These are phyloP conservation scores for Phylloporus sp. DNA, from an alignment of 768 basidiomycete genomes.

Conservation along the genomic window DNA sequence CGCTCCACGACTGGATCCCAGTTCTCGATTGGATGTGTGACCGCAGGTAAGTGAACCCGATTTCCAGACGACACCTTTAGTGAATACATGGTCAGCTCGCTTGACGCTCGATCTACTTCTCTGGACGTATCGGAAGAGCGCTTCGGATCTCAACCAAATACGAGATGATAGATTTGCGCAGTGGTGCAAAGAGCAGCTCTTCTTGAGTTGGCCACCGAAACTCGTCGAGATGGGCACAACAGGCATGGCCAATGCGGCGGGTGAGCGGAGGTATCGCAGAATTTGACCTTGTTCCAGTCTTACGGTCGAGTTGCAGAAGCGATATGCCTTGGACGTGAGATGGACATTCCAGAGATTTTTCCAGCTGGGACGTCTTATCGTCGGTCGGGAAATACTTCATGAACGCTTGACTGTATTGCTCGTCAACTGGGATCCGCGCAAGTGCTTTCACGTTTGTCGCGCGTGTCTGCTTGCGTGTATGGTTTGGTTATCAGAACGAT, in stretches of 20 bases:
- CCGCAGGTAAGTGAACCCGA: conserved; percentile 22
- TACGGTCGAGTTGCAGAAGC: conserved; percentile 23
- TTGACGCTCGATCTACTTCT: conserved; percentile 15
- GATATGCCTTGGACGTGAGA: conserved; percentile 33
- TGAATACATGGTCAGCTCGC: conserved; percentile 17
- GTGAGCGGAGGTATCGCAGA: conserved; percentile 15
- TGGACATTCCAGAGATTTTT: conserved; percentile 33
- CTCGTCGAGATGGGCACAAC: conserved; percentile 24
- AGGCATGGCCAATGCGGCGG: conserved; percentile 30
- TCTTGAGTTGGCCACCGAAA: conserved; percentile 29
- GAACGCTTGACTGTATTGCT: conserved; percentile 19
- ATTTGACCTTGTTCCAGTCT: not conserved
- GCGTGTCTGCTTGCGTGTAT: conserved; percentile 2
- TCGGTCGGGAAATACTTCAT: conserved; percentile 30
- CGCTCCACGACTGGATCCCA: conserved; percentile 28
- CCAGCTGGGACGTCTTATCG: conserved; percentile 34
- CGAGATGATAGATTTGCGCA: conserved; percentile 28
- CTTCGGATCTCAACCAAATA: conserved; percentile 36
- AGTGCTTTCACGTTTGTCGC: not conserved
- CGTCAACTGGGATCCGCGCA: conserved; percentile 4
- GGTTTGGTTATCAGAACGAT: conserved; percentile 3
- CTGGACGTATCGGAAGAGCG: conserved; percentile 27
- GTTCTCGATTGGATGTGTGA: conserved; percentile 33
- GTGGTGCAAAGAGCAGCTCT: conserved; percentile 22
- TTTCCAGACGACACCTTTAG: not conserved